A percentile compares a stretch with the other conserved stretches of the same genome.
These are phyloP conservation scores for Orbilia javanica DNA, from an alignment of 2,329 filamentous ascomycete species.

Conservation along the genomic window DNA sequence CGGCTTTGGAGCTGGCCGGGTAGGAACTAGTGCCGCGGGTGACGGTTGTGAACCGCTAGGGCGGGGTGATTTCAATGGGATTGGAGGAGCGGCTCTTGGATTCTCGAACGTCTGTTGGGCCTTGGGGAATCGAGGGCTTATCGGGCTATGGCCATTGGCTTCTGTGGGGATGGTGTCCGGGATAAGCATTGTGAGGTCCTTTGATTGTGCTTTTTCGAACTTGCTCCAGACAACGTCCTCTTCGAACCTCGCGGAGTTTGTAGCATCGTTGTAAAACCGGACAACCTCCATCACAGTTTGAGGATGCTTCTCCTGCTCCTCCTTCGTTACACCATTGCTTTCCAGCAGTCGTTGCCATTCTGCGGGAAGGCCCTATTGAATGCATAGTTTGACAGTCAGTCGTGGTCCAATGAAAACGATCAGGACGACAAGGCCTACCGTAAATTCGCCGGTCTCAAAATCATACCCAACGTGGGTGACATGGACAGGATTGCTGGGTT, in stretches of 20 bases:
- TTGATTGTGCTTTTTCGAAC: conserved; percentile 84
- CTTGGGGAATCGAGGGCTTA: conserved; percentile 53
- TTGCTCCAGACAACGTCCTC: conserved; percentile 96
- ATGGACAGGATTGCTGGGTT: conserved; percentile 96
- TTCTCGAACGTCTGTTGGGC: conserved; percentile 84
- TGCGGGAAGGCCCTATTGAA: conserved; percentile 79
- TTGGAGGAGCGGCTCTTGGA: conserved; percentile 89
- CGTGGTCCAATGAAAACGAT: conserved; percentile 27
- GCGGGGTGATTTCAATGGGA: conserved; percentile 72
- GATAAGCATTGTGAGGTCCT: conserved; percentile 64
- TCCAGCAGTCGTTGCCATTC: conserved; percentile 97
- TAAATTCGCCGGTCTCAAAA: conserved; percentile 95
- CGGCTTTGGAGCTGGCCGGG: conserved; percentile 87
- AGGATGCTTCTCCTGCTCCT: conserved; percentile 94
- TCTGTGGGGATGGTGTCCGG: conserved; percentile 64
- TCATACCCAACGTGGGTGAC: conserved; percentile 98
- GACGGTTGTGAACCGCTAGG: conserved; percentile 66
- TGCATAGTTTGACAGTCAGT: conserved; percentile 28
- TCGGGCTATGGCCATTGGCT: conserved; percentile 56
- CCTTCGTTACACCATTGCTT: conserved; percentile 95
- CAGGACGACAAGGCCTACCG: conserved; percentile 71
- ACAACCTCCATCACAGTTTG: conserved; percentile 96
- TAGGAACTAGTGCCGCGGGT: conserved; percentile 74
- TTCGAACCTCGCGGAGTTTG: conserved; percentile 74
- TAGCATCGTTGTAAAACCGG: conserved; percentile 96